Evolutionary conservation across 495 filamentous ascomycete genomes (phyloP).

Genomic region (Echria macrotheca): DNA sequence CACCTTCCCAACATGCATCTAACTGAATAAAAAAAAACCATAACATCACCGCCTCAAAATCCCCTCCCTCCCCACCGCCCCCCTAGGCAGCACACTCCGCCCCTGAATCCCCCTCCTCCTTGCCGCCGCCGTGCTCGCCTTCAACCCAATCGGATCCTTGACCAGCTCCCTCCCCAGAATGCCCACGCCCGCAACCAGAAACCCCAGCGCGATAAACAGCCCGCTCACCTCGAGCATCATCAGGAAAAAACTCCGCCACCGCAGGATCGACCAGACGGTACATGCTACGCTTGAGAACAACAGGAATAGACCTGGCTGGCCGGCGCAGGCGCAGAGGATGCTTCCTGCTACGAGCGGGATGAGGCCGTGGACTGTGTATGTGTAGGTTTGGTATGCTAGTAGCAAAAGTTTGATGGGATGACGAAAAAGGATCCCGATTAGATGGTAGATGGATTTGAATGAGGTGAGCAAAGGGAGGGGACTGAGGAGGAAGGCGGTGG

Average conservation of each 20-base stretch:
- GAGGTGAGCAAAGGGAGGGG: background rate
- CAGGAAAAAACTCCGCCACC: conserved; percentile 22
- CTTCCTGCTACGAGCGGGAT: conserved; percentile 8
- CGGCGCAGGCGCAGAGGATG: conserved; percentile 6
- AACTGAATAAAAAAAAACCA: no score
- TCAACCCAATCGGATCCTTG: conserved; percentile 13
- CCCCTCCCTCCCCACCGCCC: conserved; percentile 1
- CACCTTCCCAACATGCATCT: no score
- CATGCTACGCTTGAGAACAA: background rate
- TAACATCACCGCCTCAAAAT: conserved; percentile 7
- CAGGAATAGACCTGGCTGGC: conserved; percentile 18
- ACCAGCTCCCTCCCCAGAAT: conserved; percentile 18
- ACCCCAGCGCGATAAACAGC: conserved; percentile 20
- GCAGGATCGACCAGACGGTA: conserved; percentile 13
- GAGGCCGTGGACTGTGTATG: background rate
- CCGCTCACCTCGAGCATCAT: conserved; percentile 28
- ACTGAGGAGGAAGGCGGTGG: background rate
- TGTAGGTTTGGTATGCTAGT: background rate
- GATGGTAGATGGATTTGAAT: background rate
- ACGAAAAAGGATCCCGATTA: background rate
- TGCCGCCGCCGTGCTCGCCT: conserved; percentile 4
- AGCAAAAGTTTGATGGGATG: background rate
- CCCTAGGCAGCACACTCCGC: background rate
- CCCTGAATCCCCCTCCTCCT: background rate
- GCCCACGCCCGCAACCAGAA: background rate